A percentile compares a stretch with the other conserved stretches of the same genome.
Evolutionary conservation across 2,329 filamentous ascomycete genomes (phyloP).

Genomic region (Epichloe hybrida): DNA sequence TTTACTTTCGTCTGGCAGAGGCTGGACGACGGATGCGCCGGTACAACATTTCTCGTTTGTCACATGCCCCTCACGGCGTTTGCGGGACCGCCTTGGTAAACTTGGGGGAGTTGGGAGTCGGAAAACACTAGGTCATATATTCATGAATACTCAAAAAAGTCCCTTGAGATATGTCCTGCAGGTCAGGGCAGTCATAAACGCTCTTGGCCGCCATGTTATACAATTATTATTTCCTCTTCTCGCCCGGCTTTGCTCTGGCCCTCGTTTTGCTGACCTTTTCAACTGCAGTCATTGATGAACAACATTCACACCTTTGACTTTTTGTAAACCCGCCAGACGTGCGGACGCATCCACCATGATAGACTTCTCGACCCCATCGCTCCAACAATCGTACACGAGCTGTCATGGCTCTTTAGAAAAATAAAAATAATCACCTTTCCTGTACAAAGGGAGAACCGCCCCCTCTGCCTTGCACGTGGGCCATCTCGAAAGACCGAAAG

Average conservation of each 20-base stretch:
- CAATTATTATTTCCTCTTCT: neutral
- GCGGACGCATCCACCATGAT: neutral
- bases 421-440: neutral
- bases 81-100: conserved; percentile 4
- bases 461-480: neutral
- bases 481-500: neutral
- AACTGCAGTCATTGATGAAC: too few species aligned
- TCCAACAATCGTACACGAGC: neutral
- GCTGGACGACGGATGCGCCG: too few species aligned
- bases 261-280: too few species aligned
- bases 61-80: neutral
- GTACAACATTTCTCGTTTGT: neutral
- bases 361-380: neutral
- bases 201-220: neutral
- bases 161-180: neutral
- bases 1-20: too few species aligned
- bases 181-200: neutral
- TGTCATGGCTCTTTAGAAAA: neutral
- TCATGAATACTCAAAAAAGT: neutral
- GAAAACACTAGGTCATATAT: neutral
- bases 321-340: too few species aligned
- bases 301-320: too few species aligned
- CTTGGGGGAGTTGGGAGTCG: conserved; percentile 15
- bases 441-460: neutral
- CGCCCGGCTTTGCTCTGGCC: neutral